Evolutionary conservation across 306 rosid species (phyloP), one percentile per base, ranked within the genome.

Genomic region (Dalbergia cultrata): DNA sequence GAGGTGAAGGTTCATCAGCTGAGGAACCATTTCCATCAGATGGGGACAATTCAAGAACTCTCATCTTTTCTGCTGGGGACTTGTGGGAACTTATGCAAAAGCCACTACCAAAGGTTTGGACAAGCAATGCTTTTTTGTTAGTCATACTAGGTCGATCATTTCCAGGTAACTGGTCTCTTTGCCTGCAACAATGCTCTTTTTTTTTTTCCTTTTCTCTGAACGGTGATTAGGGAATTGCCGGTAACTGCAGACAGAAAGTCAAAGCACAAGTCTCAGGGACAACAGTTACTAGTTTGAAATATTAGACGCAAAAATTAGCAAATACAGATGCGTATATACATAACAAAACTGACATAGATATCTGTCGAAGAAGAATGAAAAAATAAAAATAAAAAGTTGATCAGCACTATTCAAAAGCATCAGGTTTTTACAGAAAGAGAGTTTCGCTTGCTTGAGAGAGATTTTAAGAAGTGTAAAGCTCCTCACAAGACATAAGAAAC

Each of bases 1-100:
- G 92, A 60, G 97, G 90, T 88, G 63, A 7, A 77, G 82, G 79
- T 63, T 82, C 82, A 18, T 9, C 61, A 43, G 69, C 64, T 9
- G 91, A 84, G 50, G 90, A 90, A 85, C 83, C 87, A 22, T 73
- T 82, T 69, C 71, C 78, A 33, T 73, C 76, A 50, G 82, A 77
- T 64, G 70, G 82, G 72, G 83, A 11, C 33, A 83, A 72, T 14
- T 79, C 80, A 0, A 52, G 9, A 76, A 43, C 37, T 62, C 77
- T 79, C 76, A 78, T 74, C 71, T 77, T 86, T 26, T 52, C 7
- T 11, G 80, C 57, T 49, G 66, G 13, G 13, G 80, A 34, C 72
- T 72, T 60, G 7, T 53, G 74, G 64, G 80, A 31, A 74, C 77
- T 47, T 43, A 62, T 45, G 72, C 71, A 47, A 45, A 77, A 67